Conservation (phyloP, 176 grass and related monocot genomes). For the Aechmea fasciata region DNA sequence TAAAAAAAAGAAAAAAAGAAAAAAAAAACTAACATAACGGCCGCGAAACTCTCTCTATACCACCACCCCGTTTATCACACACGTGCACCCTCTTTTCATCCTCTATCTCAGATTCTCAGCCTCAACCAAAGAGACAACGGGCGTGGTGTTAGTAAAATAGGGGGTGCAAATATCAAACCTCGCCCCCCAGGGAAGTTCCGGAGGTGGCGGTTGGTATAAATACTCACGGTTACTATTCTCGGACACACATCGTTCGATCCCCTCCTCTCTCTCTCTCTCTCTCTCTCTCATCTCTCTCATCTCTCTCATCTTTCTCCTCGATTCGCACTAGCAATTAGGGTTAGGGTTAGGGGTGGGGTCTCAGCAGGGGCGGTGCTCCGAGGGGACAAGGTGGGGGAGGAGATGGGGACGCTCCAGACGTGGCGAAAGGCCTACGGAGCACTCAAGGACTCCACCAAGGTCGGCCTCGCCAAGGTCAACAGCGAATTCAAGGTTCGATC, state of each 20-base stretch:
- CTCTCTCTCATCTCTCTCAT: not conserved
- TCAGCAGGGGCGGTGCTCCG: not conserved
- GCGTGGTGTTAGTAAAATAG: not conserved
- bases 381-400: conserved; percentile 4
- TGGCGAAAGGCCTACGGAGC: conserved; percentile 97
- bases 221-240: conserved; percentile 3
- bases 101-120: not conserved
- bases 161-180: not conserved
- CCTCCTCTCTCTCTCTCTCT: not conserved
- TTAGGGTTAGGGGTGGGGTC: conserved; percentile 23
- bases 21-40: not conserved
- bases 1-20: not conserved
- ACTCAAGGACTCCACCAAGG: conserved; percentile 96
- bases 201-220: conserved; percentile 4
- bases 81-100: not conserved
- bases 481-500: conserved; percentile 79
- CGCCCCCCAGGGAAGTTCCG: not conserved
- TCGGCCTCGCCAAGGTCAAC: conserved; percentile 95
- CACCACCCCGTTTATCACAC: not conserved
- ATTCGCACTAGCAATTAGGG: not conserved
- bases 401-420: conserved; percentile 36
- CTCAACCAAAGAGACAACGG: not conserved
- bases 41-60: not conserved
- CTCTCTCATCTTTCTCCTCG: not conserved
- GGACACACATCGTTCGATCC: not conserved